These are phyloP conservation scores for Juncus effusus DNA, from an alignment of 176 grass and related monocot genomes.

Conservation along the genomic window DNA sequence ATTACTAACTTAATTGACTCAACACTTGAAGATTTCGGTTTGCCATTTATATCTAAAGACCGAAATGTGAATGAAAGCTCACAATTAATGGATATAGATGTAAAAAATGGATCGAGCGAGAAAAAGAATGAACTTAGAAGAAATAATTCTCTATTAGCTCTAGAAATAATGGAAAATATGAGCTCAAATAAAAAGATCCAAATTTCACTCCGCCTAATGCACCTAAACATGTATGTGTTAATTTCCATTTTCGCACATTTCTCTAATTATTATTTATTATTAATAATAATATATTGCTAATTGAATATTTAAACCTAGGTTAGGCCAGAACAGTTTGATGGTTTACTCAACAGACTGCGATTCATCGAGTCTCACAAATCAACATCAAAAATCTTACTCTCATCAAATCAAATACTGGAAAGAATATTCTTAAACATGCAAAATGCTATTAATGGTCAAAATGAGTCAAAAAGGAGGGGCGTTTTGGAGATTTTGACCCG, in stretches of 20 bases:
- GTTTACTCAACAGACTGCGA: conserved; percentile 61
- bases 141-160: conserved; percentile 59
- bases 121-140: conserved; percentile 52
- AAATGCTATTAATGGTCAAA: conserved; percentile 35
- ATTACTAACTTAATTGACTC: conserved; percentile 50
- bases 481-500: conserved; percentile 44
- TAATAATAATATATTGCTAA: not conserved
- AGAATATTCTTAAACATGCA: conserved; percentile 49
- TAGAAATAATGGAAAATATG: conserved; percentile 73
- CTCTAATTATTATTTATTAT: not conserved
- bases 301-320: conserved; percentile 26
- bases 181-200: conserved; percentile 65
- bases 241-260: conserved; percentile 1
- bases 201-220: conserved; percentile 60
- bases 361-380: conserved; percentile 69
- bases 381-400: conserved; percentile 32
- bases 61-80: conserved; percentile 28
- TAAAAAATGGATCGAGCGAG: conserved; percentile 39
- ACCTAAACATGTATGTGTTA: conserved; percentile 75
- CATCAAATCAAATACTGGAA: conserved; percentile 35
- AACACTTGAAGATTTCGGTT: conserved; percentile 67
- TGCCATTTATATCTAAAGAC: conserved; percentile 32
- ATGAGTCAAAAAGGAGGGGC: conserved; percentile 39
- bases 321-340: conserved; percentile 85
- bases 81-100: conserved; percentile 45